Evolutionary conservation across 1,139 yeast genomes (phyloP).

Genomic region (Sugiyamaella japonica): DNA sequence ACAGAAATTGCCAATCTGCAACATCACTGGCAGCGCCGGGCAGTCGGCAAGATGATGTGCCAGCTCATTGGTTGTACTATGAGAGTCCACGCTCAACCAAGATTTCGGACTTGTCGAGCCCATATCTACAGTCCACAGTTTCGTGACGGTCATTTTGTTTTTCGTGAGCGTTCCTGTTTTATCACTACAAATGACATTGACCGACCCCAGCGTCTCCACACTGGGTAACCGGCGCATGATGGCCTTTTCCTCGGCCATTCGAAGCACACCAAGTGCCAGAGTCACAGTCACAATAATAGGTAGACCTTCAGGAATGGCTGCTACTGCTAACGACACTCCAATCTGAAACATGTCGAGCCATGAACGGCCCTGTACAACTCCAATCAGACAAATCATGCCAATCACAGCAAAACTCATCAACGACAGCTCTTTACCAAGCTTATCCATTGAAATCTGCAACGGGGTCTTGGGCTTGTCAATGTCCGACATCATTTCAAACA

Average conservation of each 20-base stretch:
- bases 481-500: slow-evolving; percentile 88
- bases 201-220: slow-evolving; percentile 94
- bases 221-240: slow-evolving; percentile 91
- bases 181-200: slow-evolving; percentile 91
- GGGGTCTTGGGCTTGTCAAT: slow-evolving; percentile 97
- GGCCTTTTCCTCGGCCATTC: slow-evolving; percentile 93
- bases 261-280: slow-evolving; percentile 85
- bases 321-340: slow-evolving; percentile 93
- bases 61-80: slow-evolving; percentile 15
- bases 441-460: slow-evolving; percentile 89
- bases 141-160: slow-evolving; percentile 90
- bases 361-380: slow-evolving; percentile 83
- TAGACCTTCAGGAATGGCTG: slow-evolving; percentile 97
- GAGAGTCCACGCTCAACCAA: slow-evolving; percentile 28
- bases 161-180: slow-evolving; percentile 94
- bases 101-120: slow-evolving; percentile 33
- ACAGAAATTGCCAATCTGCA: slow-evolving; percentile 75
- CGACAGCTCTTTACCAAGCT: slow-evolving; percentile 85
- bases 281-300: slow-evolving; percentile 97
- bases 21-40: slow-evolving; percentile 39
- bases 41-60: slow-evolving; percentile 20
- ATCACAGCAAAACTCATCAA: slow-evolving; percentile 78
- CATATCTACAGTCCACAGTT: slow-evolving; percentile 79
- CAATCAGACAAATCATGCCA: slow-evolving; percentile 82
- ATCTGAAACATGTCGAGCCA: slow-evolving; percentile 98